These are phyloP conservation scores for Papiliotrema laurentii DNA, from an alignment of 1,284 basidiomycete species.

Conservation along the genomic window DNA sequence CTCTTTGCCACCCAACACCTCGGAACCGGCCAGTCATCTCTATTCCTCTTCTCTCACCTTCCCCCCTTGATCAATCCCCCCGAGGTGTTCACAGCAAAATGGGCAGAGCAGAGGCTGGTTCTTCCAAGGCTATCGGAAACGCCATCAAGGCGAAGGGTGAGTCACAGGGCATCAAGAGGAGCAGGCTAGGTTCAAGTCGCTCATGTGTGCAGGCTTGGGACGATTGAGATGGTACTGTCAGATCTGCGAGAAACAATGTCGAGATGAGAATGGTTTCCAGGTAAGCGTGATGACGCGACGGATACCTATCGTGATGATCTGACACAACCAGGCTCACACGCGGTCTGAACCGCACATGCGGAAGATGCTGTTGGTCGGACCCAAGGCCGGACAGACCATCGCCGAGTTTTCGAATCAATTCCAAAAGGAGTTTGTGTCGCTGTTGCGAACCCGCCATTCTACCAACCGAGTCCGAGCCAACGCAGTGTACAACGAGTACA, in stretches of 20 bases:
- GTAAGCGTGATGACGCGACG: constrained; percentile 45
- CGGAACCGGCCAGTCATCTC: neutral
- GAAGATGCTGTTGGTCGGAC: constrained; percentile 93
- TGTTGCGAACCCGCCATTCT: constrained; percentile 72
- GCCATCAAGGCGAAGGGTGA: constrained; percentile 88
- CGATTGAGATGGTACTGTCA: constrained; percentile 94
- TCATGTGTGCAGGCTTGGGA: constrained; percentile 62
- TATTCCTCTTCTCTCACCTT: neutral
- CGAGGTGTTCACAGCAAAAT: constrained; percentile 18
- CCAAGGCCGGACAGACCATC: constrained; percentile 86
- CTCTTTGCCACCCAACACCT: neutral
- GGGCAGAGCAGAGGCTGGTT: constrained; percentile 64
- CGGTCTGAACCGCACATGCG: constrained; percentile 63
- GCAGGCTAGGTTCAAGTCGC: constrained; percentile 4
- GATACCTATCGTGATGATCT: too few species aligned
- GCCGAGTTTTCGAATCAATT: constrained; percentile 84
- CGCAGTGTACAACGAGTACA: constrained; percentile 96
- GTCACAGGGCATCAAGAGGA: constrained; percentile 7
- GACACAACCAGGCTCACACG: constrained; percentile 32
- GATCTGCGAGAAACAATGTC: constrained; percentile 91
- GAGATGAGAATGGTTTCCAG: constrained; percentile 97
- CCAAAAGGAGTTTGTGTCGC: constrained; percentile 82
- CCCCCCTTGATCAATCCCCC: neutral
- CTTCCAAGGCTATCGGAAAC: constrained; percentile 85
- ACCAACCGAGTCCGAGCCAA: constrained; percentile 93